Percentiles rank a stretch among this genome's conserved stretches.
phyloP scores from a whole-genome alignment of 1,139 yeast genomes.

The Zhuliangozyma parablackwelliae region DNA sequence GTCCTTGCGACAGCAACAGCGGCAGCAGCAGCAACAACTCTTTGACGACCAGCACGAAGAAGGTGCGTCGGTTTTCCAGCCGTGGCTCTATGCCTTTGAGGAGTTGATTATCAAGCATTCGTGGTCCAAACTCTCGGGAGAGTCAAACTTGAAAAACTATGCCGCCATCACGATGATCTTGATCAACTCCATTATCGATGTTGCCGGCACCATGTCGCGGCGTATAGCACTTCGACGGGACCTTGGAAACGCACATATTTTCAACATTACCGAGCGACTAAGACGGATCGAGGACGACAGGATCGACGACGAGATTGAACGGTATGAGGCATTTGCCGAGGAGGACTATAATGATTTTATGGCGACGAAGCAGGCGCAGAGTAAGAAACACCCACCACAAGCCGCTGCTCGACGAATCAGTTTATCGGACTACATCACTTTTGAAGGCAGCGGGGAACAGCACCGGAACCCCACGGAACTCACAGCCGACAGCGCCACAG shows the following conservation, averaged over 20 bases:
- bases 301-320: conserved; percentile 42
- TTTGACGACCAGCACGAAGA: conserved; percentile 22
- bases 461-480: too few relatives aligned
- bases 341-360: conserved; percentile 25
- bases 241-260: conserved; percentile 37
- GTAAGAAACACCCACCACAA: conserved; percentile 1
- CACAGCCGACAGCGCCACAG: too few relatives aligned
- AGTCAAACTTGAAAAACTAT: conserved; percentile 32
- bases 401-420: background rate
- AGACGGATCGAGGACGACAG: conserved; percentile 33
- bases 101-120: conserved; percentile 27
- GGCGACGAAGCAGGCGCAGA: conserved; percentile 1
- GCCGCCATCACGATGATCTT: conserved; percentile 42
- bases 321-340: conserved; percentile 37
- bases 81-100: conserved; percentile 40
- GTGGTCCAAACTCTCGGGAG: conserved; percentile 8
- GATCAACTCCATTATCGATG: conserved; percentile 37
- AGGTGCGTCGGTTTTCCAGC: conserved; percentile 38
- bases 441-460: too few relatives aligned
- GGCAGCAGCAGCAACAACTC: too few relatives aligned
- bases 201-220: conserved; percentile 25
- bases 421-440: conserved; percentile 1
- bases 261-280: conserved; percentile 35
- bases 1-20: conserved; percentile 10
- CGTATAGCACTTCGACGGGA: conserved; percentile 36